Evolutionary conservation across 805 yeast species (phyloP).

Genomic region (Candida palmyrensis): DNA sequence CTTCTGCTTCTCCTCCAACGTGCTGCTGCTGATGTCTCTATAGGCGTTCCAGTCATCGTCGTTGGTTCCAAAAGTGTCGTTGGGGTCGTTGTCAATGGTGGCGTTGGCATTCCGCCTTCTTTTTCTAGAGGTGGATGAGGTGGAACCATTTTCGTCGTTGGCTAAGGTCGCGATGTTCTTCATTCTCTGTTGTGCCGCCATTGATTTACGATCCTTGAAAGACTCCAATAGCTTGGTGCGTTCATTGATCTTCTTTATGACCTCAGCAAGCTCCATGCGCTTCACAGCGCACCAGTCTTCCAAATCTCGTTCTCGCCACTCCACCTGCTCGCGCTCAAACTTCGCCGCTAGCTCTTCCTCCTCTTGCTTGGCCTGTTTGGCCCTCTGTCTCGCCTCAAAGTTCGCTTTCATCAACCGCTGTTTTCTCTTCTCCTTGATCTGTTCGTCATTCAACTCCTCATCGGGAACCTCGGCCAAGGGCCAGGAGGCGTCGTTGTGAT

Average conservation of each 20-base stretch:
- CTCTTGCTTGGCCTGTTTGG: conserved; percentile 69
- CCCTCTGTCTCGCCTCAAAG: conserved; percentile 80
- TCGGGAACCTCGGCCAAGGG: conserved; percentile 83
- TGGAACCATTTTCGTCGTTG: conserved; percentile 51
- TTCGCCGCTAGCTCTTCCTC: conserved; percentile 58
- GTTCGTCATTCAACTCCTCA: conserved; percentile 72
- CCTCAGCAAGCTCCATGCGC: conserved; percentile 50
- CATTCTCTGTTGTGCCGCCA: conserved; percentile 91
- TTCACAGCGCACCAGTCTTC: conserved; percentile 76
- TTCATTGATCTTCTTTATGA: conserved; percentile 63
- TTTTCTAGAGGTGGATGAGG: conserved; percentile 44
- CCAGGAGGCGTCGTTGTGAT: conserved; percentile 41
- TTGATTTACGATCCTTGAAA: conserved; percentile 81
- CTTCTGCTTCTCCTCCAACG: conserved; percentile 77
- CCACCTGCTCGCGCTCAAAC: conserved; percentile 58
- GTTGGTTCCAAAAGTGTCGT: conserved; percentile 90
- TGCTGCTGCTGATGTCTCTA: conserved; percentile 70
- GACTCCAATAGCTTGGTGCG: conserved; percentile 68
- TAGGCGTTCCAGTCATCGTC: conserved; percentile 96
- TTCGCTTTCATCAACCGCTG: conserved; percentile 82
- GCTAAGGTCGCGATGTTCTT: conserved; percentile 85
- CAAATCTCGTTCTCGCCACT: conserved; percentile 73
- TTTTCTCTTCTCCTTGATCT: conserved; percentile 78
- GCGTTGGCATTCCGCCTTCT: conserved; percentile 45
- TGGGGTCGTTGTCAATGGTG: conserved; percentile 84